Evolutionary conservation across 805 yeast genomes (phyloP).

Genomic region (Kazachstania martiniae): DNA sequence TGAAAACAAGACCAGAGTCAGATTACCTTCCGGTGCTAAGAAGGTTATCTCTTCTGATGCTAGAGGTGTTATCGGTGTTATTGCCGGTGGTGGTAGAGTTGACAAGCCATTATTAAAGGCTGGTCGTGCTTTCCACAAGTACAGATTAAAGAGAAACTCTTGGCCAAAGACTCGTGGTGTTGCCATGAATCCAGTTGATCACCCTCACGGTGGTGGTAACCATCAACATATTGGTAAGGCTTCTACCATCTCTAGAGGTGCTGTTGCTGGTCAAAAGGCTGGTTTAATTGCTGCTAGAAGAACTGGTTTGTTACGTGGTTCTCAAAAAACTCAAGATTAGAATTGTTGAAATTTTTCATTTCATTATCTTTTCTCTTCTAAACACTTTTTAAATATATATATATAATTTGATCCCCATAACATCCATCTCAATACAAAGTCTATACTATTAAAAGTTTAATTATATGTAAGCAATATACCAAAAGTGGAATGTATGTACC

Average conservation of each 20-base stretch:
- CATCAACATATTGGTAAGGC: slow-evolving; percentile 99
- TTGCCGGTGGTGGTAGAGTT: slow-evolving; percentile 99
- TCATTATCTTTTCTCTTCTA: slow-evolving; percentile 1
- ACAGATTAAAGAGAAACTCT: slow-evolving; percentile 98
- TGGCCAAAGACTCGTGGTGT: slow-evolving; percentile 99
- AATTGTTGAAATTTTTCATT: slow-evolving; percentile 18
- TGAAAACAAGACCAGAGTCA: slow-evolving; percentile 97
- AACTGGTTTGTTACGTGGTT: slow-evolving; percentile 99
- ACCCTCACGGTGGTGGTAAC: slow-evolving; percentile 99
- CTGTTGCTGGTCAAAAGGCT: slow-evolving; percentile 99
- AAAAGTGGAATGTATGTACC: too few species aligned
- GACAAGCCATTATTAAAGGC: slow-evolving; percentile 99
- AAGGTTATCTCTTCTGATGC: slow-evolving; percentile 90
- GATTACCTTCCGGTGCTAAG: slow-evolving; percentile 99
- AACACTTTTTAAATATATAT: background rate
- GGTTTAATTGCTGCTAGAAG: slow-evolving; percentile 99
- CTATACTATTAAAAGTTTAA: too few species aligned
- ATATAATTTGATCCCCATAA: background rate
- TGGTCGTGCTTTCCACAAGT: slow-evolving; percentile 99
- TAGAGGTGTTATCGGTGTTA: slow-evolving; percentile 99
- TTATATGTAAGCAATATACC: too few species aligned
- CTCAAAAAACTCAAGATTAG: slow-evolving; percentile 84
- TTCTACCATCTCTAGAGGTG: slow-evolving; percentile 98
- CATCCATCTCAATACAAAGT: background rate
- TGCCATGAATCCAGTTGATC: slow-evolving; percentile 99